Percentiles rank a stretch among this genome's conserved stretches.
Evolutionary conservation across 257 asterid genomes (phyloP).

Genomic region (Lycium barbarum): DNA sequence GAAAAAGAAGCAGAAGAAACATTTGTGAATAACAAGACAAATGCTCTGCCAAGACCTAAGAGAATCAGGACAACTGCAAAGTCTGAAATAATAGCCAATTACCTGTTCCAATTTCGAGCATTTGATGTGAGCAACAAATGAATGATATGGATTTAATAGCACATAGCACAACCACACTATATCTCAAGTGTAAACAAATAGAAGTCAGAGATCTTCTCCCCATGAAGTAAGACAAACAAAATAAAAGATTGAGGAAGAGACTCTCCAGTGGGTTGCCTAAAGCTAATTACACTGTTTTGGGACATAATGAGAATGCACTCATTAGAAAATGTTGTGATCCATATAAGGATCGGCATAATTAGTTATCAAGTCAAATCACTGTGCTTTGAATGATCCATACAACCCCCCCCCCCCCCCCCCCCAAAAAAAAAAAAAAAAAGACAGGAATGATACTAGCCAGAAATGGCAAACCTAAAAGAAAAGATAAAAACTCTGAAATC

Average conservation of each 20-base stretch:
- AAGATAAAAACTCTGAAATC: not conserved
- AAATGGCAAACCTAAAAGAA: constrained; percentile 17
- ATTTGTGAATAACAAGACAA: constrained; percentile 10
- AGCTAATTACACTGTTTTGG: constrained; percentile 3
- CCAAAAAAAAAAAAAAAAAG: not conserved
- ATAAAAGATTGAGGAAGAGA: constrained; percentile 7
- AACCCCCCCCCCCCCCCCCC: not conserved
- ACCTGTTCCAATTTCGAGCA: constrained; percentile 8
- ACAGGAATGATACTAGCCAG: constrained; percentile 12
- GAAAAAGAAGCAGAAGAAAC: not conserved
- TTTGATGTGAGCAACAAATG: constrained; percentile 18
- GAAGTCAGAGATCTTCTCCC: constrained; percentile 4
- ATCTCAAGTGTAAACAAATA: not conserved
- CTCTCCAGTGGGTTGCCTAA: not conserved
- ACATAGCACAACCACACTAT: not conserved
- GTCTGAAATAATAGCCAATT: constrained; percentile 7
- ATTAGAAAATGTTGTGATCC: not conserved
- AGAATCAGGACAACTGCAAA: constrained; percentile 18
- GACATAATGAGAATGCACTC: not conserved
- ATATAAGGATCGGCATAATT: not conserved
- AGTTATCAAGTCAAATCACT: constrained; percentile 20
- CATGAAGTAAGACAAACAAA: not conserved
- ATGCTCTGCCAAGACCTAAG: not conserved
- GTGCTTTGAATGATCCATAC: not conserved
- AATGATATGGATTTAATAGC: not conserved